Conservation (phyloP, 352 stramenopile genomes). For the Pythium brachiatum region DNA sequence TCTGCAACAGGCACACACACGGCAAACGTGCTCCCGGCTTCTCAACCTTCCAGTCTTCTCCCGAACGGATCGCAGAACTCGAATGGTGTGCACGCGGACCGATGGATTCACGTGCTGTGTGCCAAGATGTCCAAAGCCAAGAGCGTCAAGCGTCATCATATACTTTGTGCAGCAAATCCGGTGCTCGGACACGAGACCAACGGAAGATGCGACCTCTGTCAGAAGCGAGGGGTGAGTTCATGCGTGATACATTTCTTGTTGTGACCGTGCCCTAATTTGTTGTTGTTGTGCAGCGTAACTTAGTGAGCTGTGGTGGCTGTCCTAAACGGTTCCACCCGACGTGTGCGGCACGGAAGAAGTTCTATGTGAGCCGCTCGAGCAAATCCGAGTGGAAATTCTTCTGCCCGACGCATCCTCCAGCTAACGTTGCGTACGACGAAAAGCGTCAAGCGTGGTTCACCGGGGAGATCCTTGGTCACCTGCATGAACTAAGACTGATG, state of each 20-base stretch:
- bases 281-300: constrained; percentile 34
- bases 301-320: constrained; percentile 58
- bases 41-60: background rate
- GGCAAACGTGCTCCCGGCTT: background rate
- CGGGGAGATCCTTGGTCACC: constrained; percentile 61
- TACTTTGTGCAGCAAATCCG: constrained; percentile 45
- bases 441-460: constrained; percentile 78
- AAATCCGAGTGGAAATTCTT: constrained; percentile 78
- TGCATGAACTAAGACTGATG: constrained; percentile 73
- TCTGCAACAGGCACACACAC: background rate
- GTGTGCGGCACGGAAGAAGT: constrained; percentile 65
- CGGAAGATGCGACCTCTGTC: constrained; percentile 60
- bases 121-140: constrained; percentile 73
- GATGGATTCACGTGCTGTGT: constrained; percentile 79
- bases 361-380: constrained; percentile 55
- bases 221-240: constrained; percentile 37
- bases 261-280: background rate
- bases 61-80: constrained; percentile 19
- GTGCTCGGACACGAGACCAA: constrained; percentile 22
- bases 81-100: constrained; percentile 20
- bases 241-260: background rate
- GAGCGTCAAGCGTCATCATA: constrained; percentile 58
- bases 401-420: constrained; percentile 64
- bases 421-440: constrained; percentile 65
- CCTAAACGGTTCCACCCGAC: constrained; percentile 71